These are phyloP conservation scores for Alternaria alternata DNA, from an alignment of 2,329 filamentous ascomycete genomes.

Conservation along the genomic window DNA sequence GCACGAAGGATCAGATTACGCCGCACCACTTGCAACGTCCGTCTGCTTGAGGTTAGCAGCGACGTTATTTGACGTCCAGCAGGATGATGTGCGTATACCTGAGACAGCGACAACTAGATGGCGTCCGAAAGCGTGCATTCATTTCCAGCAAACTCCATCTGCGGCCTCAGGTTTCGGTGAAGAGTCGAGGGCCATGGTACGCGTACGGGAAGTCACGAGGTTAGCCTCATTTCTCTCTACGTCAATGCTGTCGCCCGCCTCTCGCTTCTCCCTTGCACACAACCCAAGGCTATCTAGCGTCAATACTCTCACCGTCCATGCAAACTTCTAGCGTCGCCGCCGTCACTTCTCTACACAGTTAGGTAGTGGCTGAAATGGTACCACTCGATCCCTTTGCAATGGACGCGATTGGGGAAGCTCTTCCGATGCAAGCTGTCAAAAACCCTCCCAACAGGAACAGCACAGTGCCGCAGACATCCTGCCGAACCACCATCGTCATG, in stretches of 20 bases:
- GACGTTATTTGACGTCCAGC: slow-evolving; percentile 22
- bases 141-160: slow-evolving; percentile 11
- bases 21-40: slow-evolving; percentile 21
- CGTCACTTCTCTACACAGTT: slow-evolving; percentile 2
- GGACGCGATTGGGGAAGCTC: slow-evolving; percentile 1
- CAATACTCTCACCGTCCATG: slow-evolving; percentile 11
- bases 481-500: not conserved
- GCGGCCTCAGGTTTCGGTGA: slow-evolving; percentile 23
- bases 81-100: slow-evolving; percentile 25
- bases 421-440: not conserved
- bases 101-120: slow-evolving; percentile 30
- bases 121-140: slow-evolving; percentile 19
- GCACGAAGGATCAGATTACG: slow-evolving; percentile 18
- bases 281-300: slow-evolving; percentile 8
- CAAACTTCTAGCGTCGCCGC: slow-evolving; percentile 7
- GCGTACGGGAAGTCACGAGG: slow-evolving; percentile 1
- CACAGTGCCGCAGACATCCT: not conserved
- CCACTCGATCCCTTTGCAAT: not conserved
- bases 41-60: slow-evolving; percentile 24
- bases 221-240: slow-evolving; percentile 8
- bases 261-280: slow-evolving; percentile 1
- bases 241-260: slow-evolving; percentile 12
- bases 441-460: not conserved
- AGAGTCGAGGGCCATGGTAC: slow-evolving; percentile 3
- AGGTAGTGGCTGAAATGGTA: slow-evolving; percentile 2